Conservation (phyloP, 2,329 filamentous ascomycete species). For the Aspergillus pseudonomiae region DNA sequence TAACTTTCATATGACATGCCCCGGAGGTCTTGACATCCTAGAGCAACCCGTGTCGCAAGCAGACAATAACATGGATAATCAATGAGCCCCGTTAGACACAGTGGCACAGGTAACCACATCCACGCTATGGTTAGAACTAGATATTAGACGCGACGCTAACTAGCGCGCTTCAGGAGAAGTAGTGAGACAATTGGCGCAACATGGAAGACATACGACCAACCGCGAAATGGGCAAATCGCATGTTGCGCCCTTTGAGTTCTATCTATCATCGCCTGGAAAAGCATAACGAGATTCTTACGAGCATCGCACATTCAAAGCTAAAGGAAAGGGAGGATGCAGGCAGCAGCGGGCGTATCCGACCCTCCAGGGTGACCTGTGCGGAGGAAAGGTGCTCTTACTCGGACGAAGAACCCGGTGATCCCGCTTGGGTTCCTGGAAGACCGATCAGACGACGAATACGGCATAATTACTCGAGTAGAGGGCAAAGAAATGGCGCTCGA, state of each 20-base stretch:
- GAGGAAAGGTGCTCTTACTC: slow-evolving; percentile 29
- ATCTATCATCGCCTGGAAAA: slow-evolving; percentile 45
- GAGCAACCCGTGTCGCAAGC: not conserved
- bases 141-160: not conserved
- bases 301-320: slow-evolving; percentile 28
- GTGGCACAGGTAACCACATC: slow-evolving; percentile 8
- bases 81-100: slow-evolving; percentile 12
- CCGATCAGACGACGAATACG: slow-evolving; percentile 36
- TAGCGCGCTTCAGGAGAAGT: not conserved
- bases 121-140: not conserved
- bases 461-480: slow-evolving; percentile 42
- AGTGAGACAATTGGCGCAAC: slow-evolving; percentile 9
- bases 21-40: not conserved
- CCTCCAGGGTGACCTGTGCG: slow-evolving; percentile 9
- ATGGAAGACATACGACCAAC: slow-evolving; percentile 45
- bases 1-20: not conserved
- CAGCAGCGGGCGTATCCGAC: slow-evolving; percentile 7
- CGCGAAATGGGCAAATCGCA: slow-evolving; percentile 48
- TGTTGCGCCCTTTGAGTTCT: slow-evolving; percentile 46
- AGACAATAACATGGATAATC: slow-evolving; percentile 14
- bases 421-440: slow-evolving; percentile 44
- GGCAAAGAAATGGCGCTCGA: slow-evolving; percentile 25
- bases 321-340: slow-evolving; percentile 16
- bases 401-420: slow-evolving; percentile 41
- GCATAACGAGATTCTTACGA: slow-evolving; percentile 38